Base-by-base conservation (phyloP, 352 stramenopile species). In the Phytophthora parvispora region DNA sequence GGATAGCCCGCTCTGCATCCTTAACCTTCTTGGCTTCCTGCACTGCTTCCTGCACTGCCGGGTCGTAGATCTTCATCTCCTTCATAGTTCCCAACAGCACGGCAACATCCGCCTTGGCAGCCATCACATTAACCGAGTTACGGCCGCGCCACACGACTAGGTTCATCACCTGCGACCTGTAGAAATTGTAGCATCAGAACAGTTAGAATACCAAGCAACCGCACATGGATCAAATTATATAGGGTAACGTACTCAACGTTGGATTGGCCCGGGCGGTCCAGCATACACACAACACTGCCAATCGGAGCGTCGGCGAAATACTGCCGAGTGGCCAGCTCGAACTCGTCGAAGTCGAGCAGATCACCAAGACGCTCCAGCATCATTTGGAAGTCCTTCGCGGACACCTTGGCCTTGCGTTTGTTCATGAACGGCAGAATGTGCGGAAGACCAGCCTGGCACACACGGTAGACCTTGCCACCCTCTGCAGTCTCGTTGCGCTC, bases 111-210 rank as follows among this genome's bases (percentile, higher is more conserved):
- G 86, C 75, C 75, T 96, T 97, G 42, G 86, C 82, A 42, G 88
- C 81, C 90, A 97, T 97, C 56, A 93, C 79, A 66, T 93, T 97
- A 64, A 93, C 80, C 57, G 90, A 95, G 74, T 94, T 95, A 38
- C 87, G 87, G 22, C 90, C 90, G 58, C 90, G 87, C 90, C 90
- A 97, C 20, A 95, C 74, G 13, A 95, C 90, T 12, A 97, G 32
- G 70, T 96, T 94, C 74, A 97, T 84, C 60, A 96, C 81, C 64
- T 84, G 86, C 36, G 90, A 85, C 65, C 88, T 95, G 67, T 38
- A 32, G 51, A 42, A 56, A n/a, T 51, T 15, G 77, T 6, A 8
- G 49, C 28, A 70, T 32, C 43, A 57, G 34, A 36, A 56, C 47
- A 1, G 50, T 78, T 42, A 84, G 60, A 18, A 20, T 45, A 58